Base-by-base conservation (phyloP, 2,329 filamentous ascomycete genomes). In the Diaporthe helianthi region DNA sequence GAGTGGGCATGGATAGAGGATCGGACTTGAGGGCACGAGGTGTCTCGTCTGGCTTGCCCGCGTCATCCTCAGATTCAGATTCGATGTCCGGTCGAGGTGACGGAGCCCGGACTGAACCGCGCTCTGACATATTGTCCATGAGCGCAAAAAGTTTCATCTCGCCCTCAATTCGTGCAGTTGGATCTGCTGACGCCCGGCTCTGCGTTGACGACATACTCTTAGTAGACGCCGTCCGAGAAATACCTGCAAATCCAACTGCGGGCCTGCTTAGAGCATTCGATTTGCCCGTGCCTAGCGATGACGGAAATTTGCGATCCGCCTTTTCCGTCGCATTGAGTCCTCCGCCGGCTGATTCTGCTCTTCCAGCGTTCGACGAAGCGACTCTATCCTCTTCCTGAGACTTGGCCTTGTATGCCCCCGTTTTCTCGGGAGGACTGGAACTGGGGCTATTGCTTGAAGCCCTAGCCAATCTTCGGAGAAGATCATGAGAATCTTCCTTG, bases 61-160 rank as follows among this genome's bases (percentile, higher is more conserved):
- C 71, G 10, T 76, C 74, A 33, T 76, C 76, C 22, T 78, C 76
- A 4, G 36, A 24, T 29, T 60, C 67, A 33, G 41, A 61, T 49
- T 79, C 80, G 4, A 68, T 76, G 10, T 80, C 80, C 2, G 79
- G 78, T 47, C 74, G 73, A n/a, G 80, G 80, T 0, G 87, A 88
- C 2, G 83, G 80, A 4, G 83, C 86, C 46, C 84, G 82, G 22
- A 84, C 78, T 4, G 86, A 88, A 1, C 86, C 86, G 52, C 80
- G 82, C 73, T 89, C 87, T 1, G 87, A 89, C 51, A 86, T 81
- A 70, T 84, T 86, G 38, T 88, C 86, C 19, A 78, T 73, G 0
- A 83, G 84, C 17, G 85, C 87, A 75, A 89, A 89, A 10, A 89
- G 80, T 60, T 82, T 84, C 78, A 84, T 83, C 76, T 89, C 87